phyloP scores from a whole-genome alignment of 202 grass and related monocot species.

The Panicum virgatum region DNA sequence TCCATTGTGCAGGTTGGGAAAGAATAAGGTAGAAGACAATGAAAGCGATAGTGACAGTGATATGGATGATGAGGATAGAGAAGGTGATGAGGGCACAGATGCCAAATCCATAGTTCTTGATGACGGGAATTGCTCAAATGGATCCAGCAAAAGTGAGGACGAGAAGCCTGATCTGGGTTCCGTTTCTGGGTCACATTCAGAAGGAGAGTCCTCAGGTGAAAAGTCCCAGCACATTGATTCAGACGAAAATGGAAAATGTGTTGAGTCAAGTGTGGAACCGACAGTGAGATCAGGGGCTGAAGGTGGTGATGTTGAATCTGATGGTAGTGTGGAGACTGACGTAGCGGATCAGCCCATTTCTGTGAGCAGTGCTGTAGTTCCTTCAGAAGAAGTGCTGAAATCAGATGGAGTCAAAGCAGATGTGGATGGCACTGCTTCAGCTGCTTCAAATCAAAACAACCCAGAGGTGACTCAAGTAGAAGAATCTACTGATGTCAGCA shows the following conservation, averaged over 20 bases:
- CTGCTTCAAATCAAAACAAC: slow-evolving; percentile 30
- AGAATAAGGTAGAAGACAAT: slow-evolving; percentile 76
- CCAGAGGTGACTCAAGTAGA: slow-evolving; percentile 24
- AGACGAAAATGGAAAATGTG: slow-evolving; percentile 40
- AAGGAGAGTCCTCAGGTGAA: slow-evolving; percentile 60
- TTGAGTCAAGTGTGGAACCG: slow-evolving; percentile 25
- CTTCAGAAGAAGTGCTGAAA: slow-evolving; percentile 36
- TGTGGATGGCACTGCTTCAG: slow-evolving; percentile 24
- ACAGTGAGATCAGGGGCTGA: slow-evolving; percentile 34
- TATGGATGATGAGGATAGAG: slow-evolving; percentile 52
- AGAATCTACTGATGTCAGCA: slow-evolving; percentile 14
- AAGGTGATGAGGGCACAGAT: slow-evolving; percentile 29
- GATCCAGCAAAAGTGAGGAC: slow-evolving; percentile 49
- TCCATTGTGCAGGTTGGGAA: slow-evolving; percentile 74
- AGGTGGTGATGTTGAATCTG: slow-evolving; percentile 44
- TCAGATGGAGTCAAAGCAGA: slow-evolving; percentile 26
- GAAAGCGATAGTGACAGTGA: slow-evolving; percentile 68
- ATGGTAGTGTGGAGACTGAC: slow-evolving; percentile 40
- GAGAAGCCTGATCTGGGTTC: slow-evolving; percentile 44
- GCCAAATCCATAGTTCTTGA: slow-evolving; percentile 66
- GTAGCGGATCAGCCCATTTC: slow-evolving; percentile 35
- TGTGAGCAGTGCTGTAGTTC: slow-evolving; percentile 30
- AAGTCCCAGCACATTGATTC: slow-evolving; percentile 48
- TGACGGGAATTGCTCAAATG: slow-evolving; percentile 62
- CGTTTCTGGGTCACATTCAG: slow-evolving; percentile 53